Conservation (phyloP, 1,284 basidiomycete genomes). For the Apiotrichum laibachii region DNA sequence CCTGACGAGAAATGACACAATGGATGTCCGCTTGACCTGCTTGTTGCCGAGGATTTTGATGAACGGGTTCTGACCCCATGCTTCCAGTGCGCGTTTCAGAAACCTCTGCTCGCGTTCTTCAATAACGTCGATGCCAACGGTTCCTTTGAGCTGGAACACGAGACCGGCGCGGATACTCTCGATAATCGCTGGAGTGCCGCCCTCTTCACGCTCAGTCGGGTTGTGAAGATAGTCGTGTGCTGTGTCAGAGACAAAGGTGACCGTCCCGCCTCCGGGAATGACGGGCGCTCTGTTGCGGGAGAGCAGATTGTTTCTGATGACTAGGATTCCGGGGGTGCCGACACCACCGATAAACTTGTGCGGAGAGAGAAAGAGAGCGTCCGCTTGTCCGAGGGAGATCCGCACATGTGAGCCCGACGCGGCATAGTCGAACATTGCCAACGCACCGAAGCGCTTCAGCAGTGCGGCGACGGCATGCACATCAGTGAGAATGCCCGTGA, state of each 20-base stretch:
- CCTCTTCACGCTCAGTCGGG: slow-evolving; percentile 10
- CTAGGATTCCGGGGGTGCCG: slow-evolving; percentile 13
- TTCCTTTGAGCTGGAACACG: slow-evolving; percentile 8
- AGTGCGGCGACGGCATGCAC: slow-evolving; percentile 1
- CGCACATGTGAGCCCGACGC: slow-evolving; percentile 4
- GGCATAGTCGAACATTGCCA: slow-evolving; percentile 14
- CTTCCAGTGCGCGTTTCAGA: slow-evolving; percentile 2
- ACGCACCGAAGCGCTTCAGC: slow-evolving; percentile 7
- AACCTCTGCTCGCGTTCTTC: background rate
- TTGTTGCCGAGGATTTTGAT: slow-evolving; percentile 9
- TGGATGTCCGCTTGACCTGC: slow-evolving; percentile 1
- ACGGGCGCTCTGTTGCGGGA: background rate
- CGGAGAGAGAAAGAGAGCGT: slow-evolving; percentile 18
- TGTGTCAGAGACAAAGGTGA: background rate
- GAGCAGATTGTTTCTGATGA: slow-evolving; percentile 2
- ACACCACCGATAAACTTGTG: slow-evolving; percentile 17
- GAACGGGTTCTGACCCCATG: slow-evolving; percentile 1
- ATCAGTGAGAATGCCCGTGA: slow-evolving; percentile 16
- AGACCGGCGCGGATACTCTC: slow-evolving; percentile 14
- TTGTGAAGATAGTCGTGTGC: slow-evolving; percentile 1
- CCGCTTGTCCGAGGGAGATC: slow-evolving; percentile 2
- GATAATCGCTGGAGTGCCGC: slow-evolving; percentile 16
- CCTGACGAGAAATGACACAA: slow-evolving; percentile 7
- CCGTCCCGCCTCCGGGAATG: slow-evolving; percentile 14
- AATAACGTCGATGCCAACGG: background rate